Base-by-base conservation (phyloP, 2,329 filamentous ascomycete species). In the Penicillium sp. region DNA sequence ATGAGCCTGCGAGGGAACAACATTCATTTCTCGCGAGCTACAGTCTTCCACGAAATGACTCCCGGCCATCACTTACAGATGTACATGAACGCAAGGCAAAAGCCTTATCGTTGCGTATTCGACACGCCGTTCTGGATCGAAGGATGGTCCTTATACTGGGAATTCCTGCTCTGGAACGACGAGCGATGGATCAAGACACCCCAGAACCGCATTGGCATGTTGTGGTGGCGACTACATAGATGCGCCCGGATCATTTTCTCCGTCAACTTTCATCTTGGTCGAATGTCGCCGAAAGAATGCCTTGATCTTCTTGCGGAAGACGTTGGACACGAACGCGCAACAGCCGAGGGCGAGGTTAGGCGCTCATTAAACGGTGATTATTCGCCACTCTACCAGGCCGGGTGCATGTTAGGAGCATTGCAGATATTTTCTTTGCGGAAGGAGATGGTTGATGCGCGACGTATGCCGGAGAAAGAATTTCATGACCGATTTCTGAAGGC, bases 171-270 rank as follows among this genome's bases (percentile, higher is more conserved):
- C 17, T 88, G 85, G 84, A 73, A 83, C 45, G 78, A 83, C 30
- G 79, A 79, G 33, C 80, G 82, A 65, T 88, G 86, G 67, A 80
- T 82, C 59, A 75, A 76, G 4, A 78, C 78, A 0, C 78, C 85
- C 0, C 81, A 85, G 61, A 83, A 87, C 64, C 79, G 79, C 42
- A 79, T 88, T 24, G 86, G 86, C 0, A 84, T 86, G 64, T 73
- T 88, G 8, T 88, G 87, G 70, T 88, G 86, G 86, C 80, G 85
- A 15, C 86, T 88, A 82, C 86, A 88, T 70, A 83, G 86, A 30
- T 87, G 85, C 66, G 82, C 83, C 6, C 82, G 86, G 40, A 87
- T 88, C n/a, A 65, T 68, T 30, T 70, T 88, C 72, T 86, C 83
- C 0, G 71, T 88, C 1, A 82, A 81, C 42, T 88, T 87, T 61